A percentile compares a stretch with the other conserved stretches of the same genome.
These are phyloP conservation scores for Hirsutella minnesotensis DNA, from an alignment of 2,329 filamentous ascomycete genomes.

Conservation along the genomic window DNA sequence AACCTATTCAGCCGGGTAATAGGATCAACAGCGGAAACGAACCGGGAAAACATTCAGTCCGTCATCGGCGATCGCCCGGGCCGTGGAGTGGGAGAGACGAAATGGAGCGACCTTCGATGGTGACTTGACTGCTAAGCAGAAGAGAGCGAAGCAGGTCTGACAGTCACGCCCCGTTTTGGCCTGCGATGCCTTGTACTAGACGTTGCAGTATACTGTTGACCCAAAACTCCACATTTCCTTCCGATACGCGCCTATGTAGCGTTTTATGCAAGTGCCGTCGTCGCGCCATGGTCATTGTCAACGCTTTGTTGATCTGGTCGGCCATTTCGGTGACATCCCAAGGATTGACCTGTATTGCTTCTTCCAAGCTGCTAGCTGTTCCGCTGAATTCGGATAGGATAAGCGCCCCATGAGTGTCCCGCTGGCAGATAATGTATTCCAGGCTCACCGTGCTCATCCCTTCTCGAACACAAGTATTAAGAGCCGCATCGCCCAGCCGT, in stretches of 20 bases:
- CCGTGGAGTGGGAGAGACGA: too few species aligned
- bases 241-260: conserved; percentile 74
- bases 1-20: too few species aligned
- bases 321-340: conserved; percentile 85
- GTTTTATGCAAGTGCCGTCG: conserved; percentile 49
- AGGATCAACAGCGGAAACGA: too few species aligned
- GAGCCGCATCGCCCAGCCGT: conserved; percentile 75
- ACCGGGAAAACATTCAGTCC: too few species aligned
- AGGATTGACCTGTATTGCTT: conserved; percentile 91
- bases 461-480: conserved; percentile 92
- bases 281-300: conserved; percentile 48
- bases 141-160: too few species aligned
- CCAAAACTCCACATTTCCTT: conserved; percentile 79
- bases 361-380: conserved; percentile 72
- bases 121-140: too few species aligned
- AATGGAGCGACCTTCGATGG: too few species aligned
- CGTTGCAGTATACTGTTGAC: too few species aligned
- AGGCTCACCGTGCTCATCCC: conserved; percentile 97
- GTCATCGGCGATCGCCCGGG: too few species aligned
- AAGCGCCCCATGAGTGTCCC: conserved; percentile 72
- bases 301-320: conserved; percentile 66
- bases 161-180: too few species aligned
- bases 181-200: too few species aligned
- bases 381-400: conserved; percentile 96
- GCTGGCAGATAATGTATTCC: conserved; percentile 89